Base-by-base conservation (phyloP, 139 green algal species). In the Coelastrella sp. region DNA sequence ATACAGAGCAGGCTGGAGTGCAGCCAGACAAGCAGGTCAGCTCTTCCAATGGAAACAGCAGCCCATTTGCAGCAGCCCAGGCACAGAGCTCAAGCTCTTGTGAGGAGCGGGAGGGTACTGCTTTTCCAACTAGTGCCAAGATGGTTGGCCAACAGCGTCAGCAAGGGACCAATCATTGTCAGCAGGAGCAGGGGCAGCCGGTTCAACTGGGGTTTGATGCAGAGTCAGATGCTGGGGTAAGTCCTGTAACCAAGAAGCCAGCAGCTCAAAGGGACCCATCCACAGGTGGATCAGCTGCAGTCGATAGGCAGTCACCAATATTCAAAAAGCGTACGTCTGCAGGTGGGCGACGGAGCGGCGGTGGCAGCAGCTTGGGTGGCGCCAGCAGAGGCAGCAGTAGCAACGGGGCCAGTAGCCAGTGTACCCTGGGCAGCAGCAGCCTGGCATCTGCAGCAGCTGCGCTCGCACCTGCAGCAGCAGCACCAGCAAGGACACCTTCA, bases 291-390 rank as follows among this genome's bases (percentile, higher is more conserved):
- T 8, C 47, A 83, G 79, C 79, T 73, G 5, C 77, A 83, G 54
- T 85, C 3, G 79, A 85, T 7, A 73, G 57, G 57, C 16, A 61
- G 57, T 85, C 79, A 54, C 79, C 79, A 16, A 85, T 85, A 23
- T 85, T 85, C 57, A 85, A 85, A 57, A 61, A 85, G 57, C 56
- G 79, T 19, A 19, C 79, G 17, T 85, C 79, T 20, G 79, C 57
- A 54, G 16, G 56, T 71, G 77, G 54, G 5, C 61, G 57, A 20
- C 17, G 19, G 5, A 73, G 79, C 57, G 57, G 79, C 79, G 57
- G 79, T 57, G 10, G 56, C 17, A 76, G 68, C 68, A 76, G 19
- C 57, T 7, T 19, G 16, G 5, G 57, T 54, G 17, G 57, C 79
- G 14, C 19, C 57, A 10, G 17, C 79, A 73, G 79, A 56, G 6